Conservation (phyloP, 768 basidiomycete genomes). For the Naganishia vaughanmartiniae region DNA sequence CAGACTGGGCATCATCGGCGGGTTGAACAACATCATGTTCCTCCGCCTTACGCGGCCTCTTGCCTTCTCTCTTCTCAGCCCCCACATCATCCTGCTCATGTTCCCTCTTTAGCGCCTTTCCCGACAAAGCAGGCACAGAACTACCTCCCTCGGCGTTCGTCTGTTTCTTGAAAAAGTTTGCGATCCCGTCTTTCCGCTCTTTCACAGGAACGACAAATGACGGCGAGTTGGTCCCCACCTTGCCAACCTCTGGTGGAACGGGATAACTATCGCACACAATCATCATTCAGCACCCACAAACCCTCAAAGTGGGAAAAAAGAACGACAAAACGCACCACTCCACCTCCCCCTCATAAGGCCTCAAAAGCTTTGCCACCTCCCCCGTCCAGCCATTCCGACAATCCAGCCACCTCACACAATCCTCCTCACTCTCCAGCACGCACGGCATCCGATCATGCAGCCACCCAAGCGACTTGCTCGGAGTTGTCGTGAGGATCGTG, state of each 20-base stretch:
- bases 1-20: slow-evolving; percentile 1
- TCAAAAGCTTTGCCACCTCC: slow-evolving; percentile 62
- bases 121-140: slow-evolving; percentile 11
- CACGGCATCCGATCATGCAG: slow-evolving; percentile 83
- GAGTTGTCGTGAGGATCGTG: slow-evolving; percentile 84
- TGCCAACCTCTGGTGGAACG: slow-evolving; percentile 86
- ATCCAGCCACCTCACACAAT: slow-evolving; percentile 75
- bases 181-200: slow-evolving; percentile 74
- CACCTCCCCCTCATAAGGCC: slow-evolving; percentile 64
- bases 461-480: slow-evolving; percentile 68
- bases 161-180: slow-evolving; percentile 52
- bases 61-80: neutral
- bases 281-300: neutral
- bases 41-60: slow-evolving; percentile 24
- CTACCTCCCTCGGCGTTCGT: slow-evolving; percentile 6
- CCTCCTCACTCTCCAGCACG: slow-evolving; percentile 64
- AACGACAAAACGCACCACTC: slow-evolving; percentile 67
- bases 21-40: neutral
- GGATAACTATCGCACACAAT: slow-evolving; percentile 62
- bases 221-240: slow-evolving; percentile 77
- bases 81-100: neutral
- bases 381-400: slow-evolving; percentile 64
- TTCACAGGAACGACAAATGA: slow-evolving; percentile 77
- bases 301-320: neutral
- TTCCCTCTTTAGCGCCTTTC: neutral